Base-by-base conservation (phyloP, 768 basidiomycete genomes). In the Strobilomyces echinocephalus region DNA sequence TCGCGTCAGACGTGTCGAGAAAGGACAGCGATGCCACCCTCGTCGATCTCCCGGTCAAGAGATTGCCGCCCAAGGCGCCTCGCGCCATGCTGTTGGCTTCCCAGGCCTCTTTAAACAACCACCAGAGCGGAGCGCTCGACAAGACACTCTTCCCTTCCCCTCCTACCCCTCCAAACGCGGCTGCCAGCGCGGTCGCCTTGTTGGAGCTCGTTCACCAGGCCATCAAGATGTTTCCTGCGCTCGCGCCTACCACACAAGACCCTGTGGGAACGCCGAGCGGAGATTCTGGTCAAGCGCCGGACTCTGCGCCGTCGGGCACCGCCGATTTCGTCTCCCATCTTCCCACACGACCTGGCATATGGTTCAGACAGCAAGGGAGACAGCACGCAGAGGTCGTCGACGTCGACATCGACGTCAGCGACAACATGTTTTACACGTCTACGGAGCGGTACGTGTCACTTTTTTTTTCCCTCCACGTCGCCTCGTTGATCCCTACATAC, bases 21-120 rank as follows among this genome's bases (percentile, higher is more conserved):
- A 57, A 43, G 42, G 69, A 70, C 44, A 61, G 64, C 47, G 69
- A 69, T 36, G 49, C 53, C 50, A 63, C 67, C 1, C 47, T 65
- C 35, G 58, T 63, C 46, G 68, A 67, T 45, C 47, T 45, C 33
- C 18, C 53, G 2, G 48, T 43, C 15, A 35, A 36, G 12, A 54
- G 21, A 56, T 56, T 45, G 30, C 55, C 57, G 24, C 64, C 64
- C 15, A 66, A 40, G 31, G 58, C 58, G 39, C 64, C 65, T 20
- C 62, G 59, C 45, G 57, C 57, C n/a, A 58, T 67, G 59, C 46
- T 60, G 30, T 53, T 52, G 40, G 35, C 46, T 43, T 53, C 53
- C 34, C 59, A 38, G 38, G 39, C 35, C n/a, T 20, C 33, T 12
- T 43, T 30, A 26, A 21, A n/a, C 10, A 40, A 16, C 36, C 34